phyloP scores from a whole-genome alignment of 2,329 filamentous ascomycete species.

The Gremmenia infestans region DNA sequence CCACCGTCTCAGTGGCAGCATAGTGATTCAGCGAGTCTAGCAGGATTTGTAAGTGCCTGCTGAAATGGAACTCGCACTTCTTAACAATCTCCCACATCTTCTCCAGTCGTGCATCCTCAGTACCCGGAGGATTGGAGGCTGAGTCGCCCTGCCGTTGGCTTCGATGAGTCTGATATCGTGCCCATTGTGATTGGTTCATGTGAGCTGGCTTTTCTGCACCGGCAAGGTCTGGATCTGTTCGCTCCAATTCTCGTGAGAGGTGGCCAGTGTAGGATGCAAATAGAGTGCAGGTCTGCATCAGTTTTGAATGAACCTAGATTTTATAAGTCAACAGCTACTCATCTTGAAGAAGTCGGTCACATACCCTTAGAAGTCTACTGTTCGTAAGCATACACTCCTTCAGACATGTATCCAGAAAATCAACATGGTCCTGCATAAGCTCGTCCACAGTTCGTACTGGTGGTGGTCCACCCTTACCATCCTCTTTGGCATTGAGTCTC shows the following conservation, averaged over 20 bases:
- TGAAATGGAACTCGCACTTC: background rate
- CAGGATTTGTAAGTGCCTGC: background rate
- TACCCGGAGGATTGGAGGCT: slow-evolving; percentile 10
- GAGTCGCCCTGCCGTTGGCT: slow-evolving; percentile 36
- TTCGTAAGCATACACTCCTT: slow-evolving; percentile 99
- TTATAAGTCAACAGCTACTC: slow-evolving; percentile 35
- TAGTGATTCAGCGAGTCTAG: background rate
- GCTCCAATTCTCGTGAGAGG: background rate
- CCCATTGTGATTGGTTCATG: slow-evolving; percentile 59
- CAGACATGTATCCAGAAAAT: slow-evolving; percentile 90
- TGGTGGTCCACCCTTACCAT: slow-evolving; percentile 60
- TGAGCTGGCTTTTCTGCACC: background rate
- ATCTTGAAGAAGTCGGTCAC: slow-evolving; percentile 52
- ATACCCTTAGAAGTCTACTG: slow-evolving; percentile 79
- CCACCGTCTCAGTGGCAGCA: background rate
- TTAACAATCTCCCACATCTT: background rate
- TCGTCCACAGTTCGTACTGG: slow-evolving; percentile 76
- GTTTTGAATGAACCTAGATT: background rate
- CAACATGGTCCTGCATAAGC: slow-evolving; percentile 95
- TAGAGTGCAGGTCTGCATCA: background rate
- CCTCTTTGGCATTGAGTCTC: slow-evolving; percentile 72
- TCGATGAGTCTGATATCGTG: slow-evolving; percentile 48
- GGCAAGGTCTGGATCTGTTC: background rate
- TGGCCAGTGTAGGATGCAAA: background rate
- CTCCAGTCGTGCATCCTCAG: slow-evolving; percentile 18